Conservation (phyloP, 805 yeast species). For the Huiozyma sinensis region DNA sequence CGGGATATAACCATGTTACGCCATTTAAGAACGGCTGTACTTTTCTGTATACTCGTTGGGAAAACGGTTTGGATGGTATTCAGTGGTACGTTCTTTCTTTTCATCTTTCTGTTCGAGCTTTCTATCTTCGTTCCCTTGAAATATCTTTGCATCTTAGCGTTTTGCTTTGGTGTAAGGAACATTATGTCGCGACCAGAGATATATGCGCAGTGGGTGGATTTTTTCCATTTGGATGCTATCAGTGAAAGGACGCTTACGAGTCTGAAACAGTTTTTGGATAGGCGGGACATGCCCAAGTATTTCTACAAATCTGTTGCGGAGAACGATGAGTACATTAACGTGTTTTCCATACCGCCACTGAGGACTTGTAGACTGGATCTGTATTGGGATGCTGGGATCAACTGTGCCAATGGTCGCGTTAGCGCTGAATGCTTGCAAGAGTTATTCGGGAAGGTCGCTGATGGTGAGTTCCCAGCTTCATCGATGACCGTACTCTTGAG, state of each 20-base stretch:
- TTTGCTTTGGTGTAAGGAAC: conserved; percentile 10
- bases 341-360: background rate
- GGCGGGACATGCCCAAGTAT: background rate
- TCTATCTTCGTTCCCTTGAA: conserved; percentile 11
- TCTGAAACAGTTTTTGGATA: background rate
- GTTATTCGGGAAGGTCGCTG: background rate
- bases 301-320: background rate
- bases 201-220: conserved; percentile 21
- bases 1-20: too few relatives aligned
- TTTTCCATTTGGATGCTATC: conserved; percentile 7
- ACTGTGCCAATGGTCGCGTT: background rate
- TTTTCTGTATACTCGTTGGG: conserved; percentile 1
- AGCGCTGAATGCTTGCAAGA: background rate
- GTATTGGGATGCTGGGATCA: background rate
- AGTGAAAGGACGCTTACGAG: conserved; percentile 3
- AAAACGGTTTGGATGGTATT: conserved; percentile 15
- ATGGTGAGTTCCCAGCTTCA: background rate
- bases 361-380: background rate
- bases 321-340: background rate
- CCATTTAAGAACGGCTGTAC: too few relatives aligned
- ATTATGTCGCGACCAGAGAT: conserved; percentile 18
- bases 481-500: background rate
- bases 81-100: conserved; percentile 13
- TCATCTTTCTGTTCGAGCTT: conserved; percentile 14
- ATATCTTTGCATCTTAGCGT: conserved; percentile 8